Evolutionary conservation across 495 filamentous ascomycete species (phyloP).

Genomic region (Pyrenula aspistea): DNA sequence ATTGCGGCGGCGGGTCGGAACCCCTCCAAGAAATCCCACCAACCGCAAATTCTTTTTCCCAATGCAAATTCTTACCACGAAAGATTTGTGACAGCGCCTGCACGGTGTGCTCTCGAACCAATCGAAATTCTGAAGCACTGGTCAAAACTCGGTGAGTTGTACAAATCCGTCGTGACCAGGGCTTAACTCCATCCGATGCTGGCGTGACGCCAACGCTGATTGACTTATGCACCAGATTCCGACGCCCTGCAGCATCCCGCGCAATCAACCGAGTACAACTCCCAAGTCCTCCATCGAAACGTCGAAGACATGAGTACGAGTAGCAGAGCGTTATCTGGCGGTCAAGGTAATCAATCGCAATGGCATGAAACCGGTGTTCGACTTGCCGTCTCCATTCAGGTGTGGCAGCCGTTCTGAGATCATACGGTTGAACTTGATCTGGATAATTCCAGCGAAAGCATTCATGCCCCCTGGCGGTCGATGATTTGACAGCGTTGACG

Average conservation of each 20-base stretch:
- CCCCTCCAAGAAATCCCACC: too few species aligned
- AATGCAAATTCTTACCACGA: too few species aligned
- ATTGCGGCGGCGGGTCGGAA: too few species aligned
- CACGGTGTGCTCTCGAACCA: neutral
- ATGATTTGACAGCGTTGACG: neutral
- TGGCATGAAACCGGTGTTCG: constrained; percentile 40
- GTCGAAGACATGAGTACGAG: constrained; percentile 29
- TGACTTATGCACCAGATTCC: constrained; percentile 9
- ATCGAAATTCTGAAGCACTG: neutral
- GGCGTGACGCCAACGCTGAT: constrained; percentile 5
- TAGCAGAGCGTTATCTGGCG: constrained; percentile 29
- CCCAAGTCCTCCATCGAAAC: constrained; percentile 13
- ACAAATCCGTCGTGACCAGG: neutral
- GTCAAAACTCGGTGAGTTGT: neutral
- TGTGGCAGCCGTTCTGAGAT: constrained; percentile 37
- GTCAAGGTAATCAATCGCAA: constrained; percentile 37
- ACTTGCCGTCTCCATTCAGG: constrained; percentile 4
- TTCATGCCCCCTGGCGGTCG: constrained; percentile 26
- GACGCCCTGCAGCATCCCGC: neutral
- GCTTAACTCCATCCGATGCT: neutral
- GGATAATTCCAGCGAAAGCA: constrained; percentile 52
- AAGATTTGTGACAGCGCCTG: neutral
- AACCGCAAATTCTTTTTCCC: too few species aligned
- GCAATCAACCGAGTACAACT: constrained; percentile 16
- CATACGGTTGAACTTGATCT: constrained; percentile 53